phyloP scores from a whole-genome alignment of 2,329 filamentous ascomycete genomes.

The Curvularia hawaiiensis region DNA sequence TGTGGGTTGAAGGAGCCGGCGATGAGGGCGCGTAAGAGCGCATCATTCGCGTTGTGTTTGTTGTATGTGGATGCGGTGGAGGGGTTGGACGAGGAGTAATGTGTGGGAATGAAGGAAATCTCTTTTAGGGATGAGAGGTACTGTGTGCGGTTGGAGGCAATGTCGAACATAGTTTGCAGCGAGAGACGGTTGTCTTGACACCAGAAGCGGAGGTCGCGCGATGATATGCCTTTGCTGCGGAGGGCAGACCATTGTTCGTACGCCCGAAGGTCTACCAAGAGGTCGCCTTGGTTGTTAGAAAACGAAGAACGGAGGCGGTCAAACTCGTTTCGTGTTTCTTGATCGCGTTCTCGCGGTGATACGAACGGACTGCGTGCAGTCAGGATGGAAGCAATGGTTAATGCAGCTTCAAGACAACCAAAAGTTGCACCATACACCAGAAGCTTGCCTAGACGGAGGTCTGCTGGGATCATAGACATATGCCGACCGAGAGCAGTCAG shows the following conservation, averaged over 20 bases:
- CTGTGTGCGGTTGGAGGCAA: conserved; percentile 82
- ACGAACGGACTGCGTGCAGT: conserved; percentile 88
- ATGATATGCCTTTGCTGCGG: conserved; percentile 59
- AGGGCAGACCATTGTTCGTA: conserved; percentile 82
- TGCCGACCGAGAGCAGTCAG: conserved; percentile 91
- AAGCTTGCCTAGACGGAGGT: conserved; percentile 89
- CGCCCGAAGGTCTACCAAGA: conserved; percentile 84
- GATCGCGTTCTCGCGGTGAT: conserved; percentile 80
- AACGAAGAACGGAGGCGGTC: conserved; percentile 78
- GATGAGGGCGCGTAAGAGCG: conserved; percentile 55
- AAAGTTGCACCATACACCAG: conserved; percentile 96
- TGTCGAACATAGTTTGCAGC: conserved; percentile 82
- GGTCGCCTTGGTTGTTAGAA: conserved; percentile 78
- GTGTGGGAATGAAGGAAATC: conserved; percentile 72
- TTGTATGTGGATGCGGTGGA: conserved; percentile 48
- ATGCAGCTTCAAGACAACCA: conserved; percentile 83
- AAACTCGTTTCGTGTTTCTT: conserved; percentile 81
- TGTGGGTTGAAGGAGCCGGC: conserved; percentile 70
- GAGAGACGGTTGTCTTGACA: conserved; percentile 87
- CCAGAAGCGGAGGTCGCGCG: conserved; percentile 72
- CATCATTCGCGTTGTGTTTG: conserved; percentile 54
- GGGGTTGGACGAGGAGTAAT: conserved; percentile 40
- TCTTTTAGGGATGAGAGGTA: conserved; percentile 86
- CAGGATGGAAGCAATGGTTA: conserved; percentile 91
- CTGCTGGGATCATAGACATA: conserved; percentile 92